Percentiles rank a stretch among this genome's conserved stretches.
Conservation (phyloP, 768 basidiomycete genomes). For the Mycena belliarum region DNA sequence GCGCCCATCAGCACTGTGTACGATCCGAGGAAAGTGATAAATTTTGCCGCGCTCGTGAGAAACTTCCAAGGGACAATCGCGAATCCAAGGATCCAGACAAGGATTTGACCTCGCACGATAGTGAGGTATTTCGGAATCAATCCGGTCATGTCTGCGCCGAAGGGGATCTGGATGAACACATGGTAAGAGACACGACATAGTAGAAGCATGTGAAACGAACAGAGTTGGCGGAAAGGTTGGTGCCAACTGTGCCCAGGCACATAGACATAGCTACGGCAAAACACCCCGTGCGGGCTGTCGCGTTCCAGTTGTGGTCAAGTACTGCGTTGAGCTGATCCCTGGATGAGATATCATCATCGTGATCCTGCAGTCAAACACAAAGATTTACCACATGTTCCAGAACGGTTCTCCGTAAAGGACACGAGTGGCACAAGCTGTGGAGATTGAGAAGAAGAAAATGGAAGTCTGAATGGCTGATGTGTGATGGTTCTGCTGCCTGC, state of each 20-base stretch:
- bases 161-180: slow-evolving; percentile 13
- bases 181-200: background rate
- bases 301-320: slow-evolving; percentile 23
- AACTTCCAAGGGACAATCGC: slow-evolving; percentile 28
- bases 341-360: background rate
- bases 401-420: slow-evolving; percentile 18
- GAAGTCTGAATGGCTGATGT: background rate
- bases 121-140: slow-evolving; percentile 24
- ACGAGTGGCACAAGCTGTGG: slow-evolving; percentile 20
- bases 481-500: no score
- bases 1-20: slow-evolving; percentile 21
- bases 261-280: slow-evolving; percentile 24
- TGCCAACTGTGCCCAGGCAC: slow-evolving; percentile 21
- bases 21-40: slow-evolving; percentile 21
- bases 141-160: slow-evolving; percentile 25
- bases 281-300: slow-evolving; percentile 21
- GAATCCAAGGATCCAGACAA: slow-evolving; percentile 24
- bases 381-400: slow-evolving; percentile 18
- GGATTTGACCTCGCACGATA: slow-evolving; percentile 25
- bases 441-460: slow-evolving; percentile 21
- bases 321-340: slow-evolving; percentile 26
- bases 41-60: slow-evolving; percentile 19
- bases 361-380: no score
- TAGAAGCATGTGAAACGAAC: background rate
- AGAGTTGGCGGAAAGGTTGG: slow-evolving; percentile 21